Evolutionary conservation across 495 filamentous ascomycete species (phyloP), one percentile per base, ranked within the genome.

Genomic region (Sordaria brevicollis): DNA sequence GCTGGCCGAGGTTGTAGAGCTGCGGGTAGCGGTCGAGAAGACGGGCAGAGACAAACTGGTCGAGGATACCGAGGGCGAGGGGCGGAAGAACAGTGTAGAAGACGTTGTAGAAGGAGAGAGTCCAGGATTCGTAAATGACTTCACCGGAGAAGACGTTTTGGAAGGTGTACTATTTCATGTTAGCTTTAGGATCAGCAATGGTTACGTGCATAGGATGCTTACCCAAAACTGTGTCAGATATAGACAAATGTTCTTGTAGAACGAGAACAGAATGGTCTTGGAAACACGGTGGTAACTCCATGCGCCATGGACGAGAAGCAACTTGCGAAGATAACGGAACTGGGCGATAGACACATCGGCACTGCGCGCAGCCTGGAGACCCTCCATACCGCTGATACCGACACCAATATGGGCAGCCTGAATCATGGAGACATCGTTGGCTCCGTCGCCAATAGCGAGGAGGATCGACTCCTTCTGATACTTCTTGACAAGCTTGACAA

Each of bases 161-260:
- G 82, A 99, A 99, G 21, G 93, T 91, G 78, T 96, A 99, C 91
- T 92, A 67, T 19, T 35, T 65, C 35, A 34, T 19, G 73, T 89
- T 78, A 89, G 80, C 62, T 36, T 66, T 38, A 17, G 35, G 33
- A n/a, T 15, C 19, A 54, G 66, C 62, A 6, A 36, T 31, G 11
- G 25, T 49, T 35, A 65, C n/a, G 2, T 10, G 39, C 29, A 29
- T 31, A n/a, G 10, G 19, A 33, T 5, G 70, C 89, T 81, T 82
- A 92, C 89, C 94, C 96, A 99, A 79, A 99, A 99, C 79, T 99
- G 96, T 74, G 96, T 99, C 89, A 98, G 95, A 81, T 97, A 98
- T 54, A 99, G 83, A 3, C 93, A 90, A 73, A 98, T 97, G 81
- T 99, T 99, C 84, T 99, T 99, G 84, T 99, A 99, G 78, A 97